These are phyloP conservation scores for Malassezia sympodialis DNA, from an alignment of 1,284 basidiomycete species.

Conservation along the genomic window DNA sequence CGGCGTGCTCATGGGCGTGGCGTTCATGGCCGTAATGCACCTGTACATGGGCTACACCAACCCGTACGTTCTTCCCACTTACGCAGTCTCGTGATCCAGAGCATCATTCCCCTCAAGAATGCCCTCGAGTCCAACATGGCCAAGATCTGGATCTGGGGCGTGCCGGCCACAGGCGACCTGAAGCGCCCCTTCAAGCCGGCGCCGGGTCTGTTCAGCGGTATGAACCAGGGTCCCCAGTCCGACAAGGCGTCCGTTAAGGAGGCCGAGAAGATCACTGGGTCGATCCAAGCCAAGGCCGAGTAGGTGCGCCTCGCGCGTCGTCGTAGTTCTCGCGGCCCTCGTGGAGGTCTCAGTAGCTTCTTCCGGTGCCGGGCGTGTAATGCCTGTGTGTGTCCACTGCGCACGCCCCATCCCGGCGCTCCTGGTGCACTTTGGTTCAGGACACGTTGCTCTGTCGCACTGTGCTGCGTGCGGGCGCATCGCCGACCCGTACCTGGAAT, in stretches of 20 bases:
- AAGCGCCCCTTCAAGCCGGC: conserved; percentile 79
- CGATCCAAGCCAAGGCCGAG: conserved; percentile 47
- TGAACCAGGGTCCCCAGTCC: conserved; percentile 55
- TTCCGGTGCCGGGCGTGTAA: neutral
- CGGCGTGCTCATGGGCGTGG: conserved; percentile 48
- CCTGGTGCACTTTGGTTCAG: conserved; percentile 13
- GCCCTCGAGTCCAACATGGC: conserved; percentile 46
- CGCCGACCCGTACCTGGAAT: conserved; percentile 22
- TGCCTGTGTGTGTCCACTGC: conserved; percentile 22
- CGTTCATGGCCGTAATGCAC: conserved; percentile 48
- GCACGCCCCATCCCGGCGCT: conserved; percentile 8
- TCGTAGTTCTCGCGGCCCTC: neutral
- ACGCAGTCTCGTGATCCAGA: conserved; percentile 40
- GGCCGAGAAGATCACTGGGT: conserved; percentile 65
- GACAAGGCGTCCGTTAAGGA: conserved; percentile 71
- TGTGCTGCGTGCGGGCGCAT: conserved; percentile 10
- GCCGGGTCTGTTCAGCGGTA: conserved; percentile 59
- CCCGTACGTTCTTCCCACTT: conserved; percentile 21
- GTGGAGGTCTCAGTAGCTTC: neutral
- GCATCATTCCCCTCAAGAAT: conserved; percentile 46
- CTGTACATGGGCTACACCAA: conserved; percentile 48
- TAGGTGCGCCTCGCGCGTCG: neutral
- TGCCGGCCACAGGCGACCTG: conserved; percentile 66
- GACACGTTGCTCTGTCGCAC: conserved; percentile 13
- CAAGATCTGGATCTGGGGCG: conserved; percentile 44